Base-by-base conservation (phyloP, 192 early-diverging fungal genomes). In the Pilaira anomala region DNA sequence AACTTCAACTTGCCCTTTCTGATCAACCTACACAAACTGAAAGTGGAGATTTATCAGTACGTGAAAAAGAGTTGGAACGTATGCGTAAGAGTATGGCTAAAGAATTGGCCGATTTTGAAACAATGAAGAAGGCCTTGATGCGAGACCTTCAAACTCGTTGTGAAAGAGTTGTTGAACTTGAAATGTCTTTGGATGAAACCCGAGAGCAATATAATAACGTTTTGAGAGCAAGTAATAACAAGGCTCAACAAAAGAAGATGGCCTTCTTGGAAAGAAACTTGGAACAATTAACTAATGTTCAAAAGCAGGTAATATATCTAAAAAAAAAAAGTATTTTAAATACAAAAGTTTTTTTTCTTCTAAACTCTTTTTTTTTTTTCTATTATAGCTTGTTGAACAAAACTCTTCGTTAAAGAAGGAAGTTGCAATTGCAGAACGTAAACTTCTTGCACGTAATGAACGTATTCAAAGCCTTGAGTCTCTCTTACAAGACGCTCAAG, bases 91-190 rank as follows among this genome's bases (percentile, higher is more conserved):
- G 65, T 12, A 76, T 76, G 74, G 69, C 74, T 22, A 60, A 76
- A 25, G 68, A 76, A 49, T 83, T 97, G 55, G 77, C 87, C 19
- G 96, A 99, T 59, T 98, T 96, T 78, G 97, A 99, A 64, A 87
- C 88, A 60, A 97, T 97, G 94, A 96, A 96, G 79, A 95, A 98
- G 86, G 92, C 91, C 42, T 80, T 99, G 65, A 96, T 98, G 95
- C 89, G 91, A 36, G 96, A 98, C 72, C 86, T 99, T 45, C 93
- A 97, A 77, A 91, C 94, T 79, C 88, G 96, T 44, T 97, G 95
- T 78, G 96, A 99, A 74, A 92, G 93, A 85, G 92, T 96, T 52
- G 94, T 99, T 24, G 95, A 99, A 81, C 83, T 98, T 25, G 97
- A 98, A 76, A 92, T 99, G 71, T 88, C 91, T 6, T 80, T 99